Evolutionary conservation across 2,329 filamentous ascomycete species (phyloP), one percentile per base, ranked within the genome.

Genomic region (Claviceps sp.): DNA sequence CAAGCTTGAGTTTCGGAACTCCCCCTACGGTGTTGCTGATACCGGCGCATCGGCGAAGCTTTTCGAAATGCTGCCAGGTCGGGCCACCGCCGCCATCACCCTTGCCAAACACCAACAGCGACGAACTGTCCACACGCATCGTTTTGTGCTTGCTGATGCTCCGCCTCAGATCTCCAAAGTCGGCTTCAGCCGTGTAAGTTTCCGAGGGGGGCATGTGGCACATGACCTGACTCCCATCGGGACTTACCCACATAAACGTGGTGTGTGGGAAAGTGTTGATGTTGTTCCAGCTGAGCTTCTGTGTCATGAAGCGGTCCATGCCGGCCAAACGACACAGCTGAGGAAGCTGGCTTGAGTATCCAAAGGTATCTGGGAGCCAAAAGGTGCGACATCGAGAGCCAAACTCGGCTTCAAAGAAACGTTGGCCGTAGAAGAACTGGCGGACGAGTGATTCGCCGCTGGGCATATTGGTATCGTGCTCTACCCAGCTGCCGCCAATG

Each of bases 231-330:
- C 87, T 95, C 53, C 93, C 91, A 66, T 98, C 93, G 14, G 96
- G 80, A 13, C 89, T 82, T 37, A 98, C 90, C 93, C 93, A 98
- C 68, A 95, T 95, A 76, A 98, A 98, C 0, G 93, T 97, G 5
- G 93, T 97, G 65, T 97, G 93, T 0, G 93, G 93, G 71, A 97
- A 98, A 64, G 87, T 95, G 72, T 97, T 97, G 77, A 97, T 97
- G 66, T 97, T 97, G 73, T 97, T 97, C 93, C 93, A 98, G 73
- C 91, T 97, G 54, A 98, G 75, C 72, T 98, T 98, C 68, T 98
- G 93, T 0, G 93, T 98, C 62, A 98, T 85, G 74, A 98, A 98
- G 38, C 91, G 82, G 53, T 81, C 87, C 93, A 98, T 97, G 19
- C 89, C 91, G n/a, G 93, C 87, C 30, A 96, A 73, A 3, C 91